Conservation (phyloP, 306 rosid genomes). For the Rosa lucieae region DNA sequence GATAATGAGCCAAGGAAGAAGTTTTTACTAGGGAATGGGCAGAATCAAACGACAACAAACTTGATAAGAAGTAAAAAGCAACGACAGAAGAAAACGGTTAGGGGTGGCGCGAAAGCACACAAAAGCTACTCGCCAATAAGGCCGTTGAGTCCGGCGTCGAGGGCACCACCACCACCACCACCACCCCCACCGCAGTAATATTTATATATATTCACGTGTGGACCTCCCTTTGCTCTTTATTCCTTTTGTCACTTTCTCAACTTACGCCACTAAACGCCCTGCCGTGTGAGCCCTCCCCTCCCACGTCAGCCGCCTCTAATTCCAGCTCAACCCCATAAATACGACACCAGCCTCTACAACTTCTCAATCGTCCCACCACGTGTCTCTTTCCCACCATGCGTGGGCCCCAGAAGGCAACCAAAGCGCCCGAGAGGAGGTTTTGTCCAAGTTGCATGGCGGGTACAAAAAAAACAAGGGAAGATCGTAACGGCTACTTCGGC, state of each 20-base stretch:
- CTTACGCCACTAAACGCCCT: not conserved
- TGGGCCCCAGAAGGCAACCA: not conserved
- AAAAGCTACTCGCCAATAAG: not conserved
- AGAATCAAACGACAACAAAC: not conserved
- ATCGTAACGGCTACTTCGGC: constrained; percentile 34
- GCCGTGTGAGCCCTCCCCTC: not conserved
- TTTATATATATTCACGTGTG: not conserved
- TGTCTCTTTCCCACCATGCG: not conserved
- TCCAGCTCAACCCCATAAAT: not conserved
- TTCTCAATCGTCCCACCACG: not conserved
- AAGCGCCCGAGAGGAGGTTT: not conserved
- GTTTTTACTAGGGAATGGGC: not conserved
- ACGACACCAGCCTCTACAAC: not conserved
- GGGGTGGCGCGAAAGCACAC: not conserved
- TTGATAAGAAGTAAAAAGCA: not conserved
- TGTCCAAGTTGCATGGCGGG: not conserved
- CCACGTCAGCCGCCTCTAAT: not conserved
- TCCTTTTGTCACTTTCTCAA: not conserved
- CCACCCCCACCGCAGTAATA: not conserved
- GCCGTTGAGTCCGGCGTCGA: constrained; percentile 20
- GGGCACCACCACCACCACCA: not conserved
- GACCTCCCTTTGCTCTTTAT: not conserved
- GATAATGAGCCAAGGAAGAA: not conserved
- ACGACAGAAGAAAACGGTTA: not conserved
- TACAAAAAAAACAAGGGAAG: not conserved